Evolutionary conservation across 768 basidiomycete species (phyloP).

Genomic region (Royoungia palumana): DNA sequence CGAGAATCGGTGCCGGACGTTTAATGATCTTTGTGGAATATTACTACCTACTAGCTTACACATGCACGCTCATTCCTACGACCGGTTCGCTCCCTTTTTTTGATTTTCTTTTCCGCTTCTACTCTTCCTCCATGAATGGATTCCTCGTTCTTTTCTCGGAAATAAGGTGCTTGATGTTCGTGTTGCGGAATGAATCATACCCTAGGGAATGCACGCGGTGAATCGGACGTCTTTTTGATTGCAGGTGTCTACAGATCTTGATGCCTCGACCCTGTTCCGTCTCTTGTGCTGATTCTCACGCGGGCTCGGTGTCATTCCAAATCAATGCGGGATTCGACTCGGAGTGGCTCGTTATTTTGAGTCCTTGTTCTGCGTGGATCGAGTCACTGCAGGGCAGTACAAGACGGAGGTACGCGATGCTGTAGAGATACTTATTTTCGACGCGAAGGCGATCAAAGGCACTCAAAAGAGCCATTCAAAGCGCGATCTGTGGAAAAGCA

Average conservation of each 20-base stretch:
- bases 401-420: slow-evolving; percentile 10
- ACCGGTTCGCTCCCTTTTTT: not conserved
- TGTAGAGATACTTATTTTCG: not conserved
- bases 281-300: slow-evolving; percentile 11
- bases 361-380: slow-evolving; percentile 5
- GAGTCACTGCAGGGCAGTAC: not conserved
- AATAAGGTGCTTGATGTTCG: not conserved
- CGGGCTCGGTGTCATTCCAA: not conserved
- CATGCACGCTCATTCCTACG: slow-evolving; percentile 31
- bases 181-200: not conserved
- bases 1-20: slow-evolving; percentile 9
- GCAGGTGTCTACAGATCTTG: not conserved
- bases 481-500: too few species aligned
- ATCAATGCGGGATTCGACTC: not conserved
- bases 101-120: not conserved
- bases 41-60: slow-evolving; percentile 23
- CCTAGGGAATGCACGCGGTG: not conserved
- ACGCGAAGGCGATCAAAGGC: not conserved
- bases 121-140: slow-evolving; percentile 12
- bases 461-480: not conserved
- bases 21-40: slow-evolving; percentile 22
- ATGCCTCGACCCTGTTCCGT: not conserved
- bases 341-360: not conserved
- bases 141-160: slow-evolving; percentile 12
- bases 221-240: not conserved